Evolutionary conservation across 1,284 basidiomycete genomes (phyloP).

Genomic region (Tilletiopsis washingtonensis): DNA sequence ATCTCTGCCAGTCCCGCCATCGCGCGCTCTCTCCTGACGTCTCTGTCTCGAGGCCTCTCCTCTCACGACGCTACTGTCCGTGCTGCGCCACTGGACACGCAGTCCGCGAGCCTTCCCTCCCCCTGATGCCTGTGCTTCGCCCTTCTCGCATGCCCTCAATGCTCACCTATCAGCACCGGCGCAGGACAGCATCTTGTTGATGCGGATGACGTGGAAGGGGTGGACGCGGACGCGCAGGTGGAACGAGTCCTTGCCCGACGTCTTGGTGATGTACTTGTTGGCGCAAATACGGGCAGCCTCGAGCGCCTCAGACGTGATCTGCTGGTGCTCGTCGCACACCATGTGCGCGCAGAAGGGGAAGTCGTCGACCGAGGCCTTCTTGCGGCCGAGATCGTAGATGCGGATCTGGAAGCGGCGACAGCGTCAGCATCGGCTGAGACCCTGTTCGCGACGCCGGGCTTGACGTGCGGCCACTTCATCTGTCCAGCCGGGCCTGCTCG

Average conservation of each 20-base stretch:
- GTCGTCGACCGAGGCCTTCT: conserved; percentile 83
- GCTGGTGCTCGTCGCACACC: conserved; percentile 97
- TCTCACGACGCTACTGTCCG: too few species aligned
- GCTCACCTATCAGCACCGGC: conserved; percentile 81
- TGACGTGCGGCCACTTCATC: too few species aligned
- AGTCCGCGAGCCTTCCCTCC: too few species aligned
- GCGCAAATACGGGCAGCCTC: conserved; percentile 98
- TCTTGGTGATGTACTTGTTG: conserved; percentile 99
- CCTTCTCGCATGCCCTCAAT: too few species aligned
- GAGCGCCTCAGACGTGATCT: conserved; percentile 88
- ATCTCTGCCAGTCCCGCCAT: too few species aligned
- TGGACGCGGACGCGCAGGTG: conserved; percentile 94
- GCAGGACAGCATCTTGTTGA: conserved; percentile 99
- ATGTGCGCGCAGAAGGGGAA: conserved; percentile 79
- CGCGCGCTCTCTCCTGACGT: too few species aligned
- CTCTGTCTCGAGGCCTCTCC: too few species aligned
- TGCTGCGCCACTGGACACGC: too few species aligned
- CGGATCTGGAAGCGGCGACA: conserved; percentile 32
- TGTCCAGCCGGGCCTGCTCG: too few species aligned
- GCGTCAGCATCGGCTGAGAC: not conserved
- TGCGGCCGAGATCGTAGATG: conserved; percentile 73
- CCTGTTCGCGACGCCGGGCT: too few species aligned
- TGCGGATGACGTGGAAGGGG: conserved; percentile 96
- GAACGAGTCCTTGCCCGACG: conserved; percentile 96
- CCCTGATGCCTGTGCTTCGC: too few species aligned